These are phyloP conservation scores for Diaporthe caulivora DNA, from an alignment of 2,329 filamentous ascomycete species.

Conservation along the genomic window DNA sequence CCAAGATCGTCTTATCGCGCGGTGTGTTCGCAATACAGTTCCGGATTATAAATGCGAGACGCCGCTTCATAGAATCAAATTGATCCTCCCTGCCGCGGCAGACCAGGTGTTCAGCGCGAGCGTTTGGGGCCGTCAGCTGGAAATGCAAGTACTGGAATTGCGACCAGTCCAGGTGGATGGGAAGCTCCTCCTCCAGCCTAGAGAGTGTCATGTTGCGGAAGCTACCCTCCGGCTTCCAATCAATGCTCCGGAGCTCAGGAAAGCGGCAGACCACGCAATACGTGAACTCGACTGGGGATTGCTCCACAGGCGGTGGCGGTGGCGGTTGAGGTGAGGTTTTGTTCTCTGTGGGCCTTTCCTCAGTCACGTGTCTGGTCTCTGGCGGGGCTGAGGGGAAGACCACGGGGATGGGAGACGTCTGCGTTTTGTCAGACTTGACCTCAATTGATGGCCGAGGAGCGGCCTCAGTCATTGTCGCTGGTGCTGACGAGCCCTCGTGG, in stretches of 20 bases:
- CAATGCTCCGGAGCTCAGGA: not conserved
- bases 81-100: not conserved
- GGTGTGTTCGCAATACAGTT: not conserved
- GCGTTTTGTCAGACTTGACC: not conserved
- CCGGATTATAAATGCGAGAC: not conserved
- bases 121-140: not conserved
- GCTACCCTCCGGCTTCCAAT: not conserved
- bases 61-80: not conserved
- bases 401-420: not conserved
- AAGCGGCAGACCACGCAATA: not conserved
- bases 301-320: not conserved
- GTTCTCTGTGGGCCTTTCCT: not conserved
- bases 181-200: not conserved
- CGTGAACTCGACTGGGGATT: not conserved
- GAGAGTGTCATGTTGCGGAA: not conserved
- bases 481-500: not conserved
- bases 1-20: not conserved
- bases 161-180: not conserved
- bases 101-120: not conserved
- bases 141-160: conserved; percentile 5
- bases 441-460: not conserved
- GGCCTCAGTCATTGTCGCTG: not conserved
- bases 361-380: not conserved
- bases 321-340: not conserved
- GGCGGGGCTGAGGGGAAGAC: not conserved